Base-by-base conservation (phyloP, 441 rosid species). In the Pelargonium australe region DNA sequence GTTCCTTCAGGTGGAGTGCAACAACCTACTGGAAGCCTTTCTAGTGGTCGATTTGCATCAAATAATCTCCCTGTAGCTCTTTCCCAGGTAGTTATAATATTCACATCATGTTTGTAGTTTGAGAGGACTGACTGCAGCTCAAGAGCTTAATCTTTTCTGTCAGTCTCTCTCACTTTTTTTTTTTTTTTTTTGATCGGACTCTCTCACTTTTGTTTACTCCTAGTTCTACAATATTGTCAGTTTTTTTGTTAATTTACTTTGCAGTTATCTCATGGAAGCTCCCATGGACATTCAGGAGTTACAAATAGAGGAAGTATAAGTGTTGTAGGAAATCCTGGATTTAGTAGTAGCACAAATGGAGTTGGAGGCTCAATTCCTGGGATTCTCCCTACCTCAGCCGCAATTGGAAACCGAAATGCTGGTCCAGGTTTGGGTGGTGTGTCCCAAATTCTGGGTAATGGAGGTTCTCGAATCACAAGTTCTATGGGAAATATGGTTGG, bases 401-500 rank as follows among this genome's bases (percentile, higher is more conserved):
- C 87, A 31, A 79, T 92, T 70, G 92, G 84, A 76, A 87, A 85
- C 78, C 83, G 84, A 70, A 85, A 81, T 84, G 83, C 81, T 69
- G 87, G 86, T 71, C 81, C 87, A 78, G 99, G 98, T 71, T 76
- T 95, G 88, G 99, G 67, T 64, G 64, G 96, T 75, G 88, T 89
- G 40, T 88, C 98, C 75, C 98, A 84, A 73, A 80, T 87, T 72
- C 77, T 92, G 87, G 99, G 96, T 74, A 85, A 84, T 81, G 86
- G 90, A 67, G 89, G 93, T 78, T 82, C 95, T 80, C 83, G 96
- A 74, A 87, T 95, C 64, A 83, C 90, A 10, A 90, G 86, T 75
- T 87, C 98, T 44, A 84, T 90, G 81, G 97, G 97, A 64, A 95
- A 87, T 86, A 85, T 95, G 94, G 93, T 85, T 67, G 95, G 92